Base-by-base conservation (phyloP, 2,329 filamentous ascomycete genomes). In the Sclerotinia borealis region DNA sequence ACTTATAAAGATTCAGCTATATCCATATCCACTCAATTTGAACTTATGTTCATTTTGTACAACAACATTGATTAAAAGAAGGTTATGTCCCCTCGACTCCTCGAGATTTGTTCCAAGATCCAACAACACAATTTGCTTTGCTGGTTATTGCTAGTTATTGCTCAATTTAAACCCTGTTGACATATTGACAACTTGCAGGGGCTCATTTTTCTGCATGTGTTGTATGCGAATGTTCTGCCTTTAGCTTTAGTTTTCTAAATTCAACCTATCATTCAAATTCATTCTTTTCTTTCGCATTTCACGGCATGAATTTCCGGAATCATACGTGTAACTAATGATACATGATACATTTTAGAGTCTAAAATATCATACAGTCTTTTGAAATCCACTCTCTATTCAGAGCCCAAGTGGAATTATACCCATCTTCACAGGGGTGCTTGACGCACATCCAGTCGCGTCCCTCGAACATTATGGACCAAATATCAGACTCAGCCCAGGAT, bases 351-450 rank as follows among this genome's bases (percentile, higher is more conserved):
- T 58, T 50, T 37, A 37, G 19, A 51, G 25, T 50, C 31, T 15
- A 47, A 54, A 37, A 2, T 55, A n/a, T 39, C 59, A 37, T 55
- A 31, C 39, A 47, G n/a, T 61, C 49, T 41, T 61, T 39, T 7
- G 27, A 31, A 55, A 47, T 45, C 39, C 54, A 37, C 37, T 41
- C 37, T 37, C 39, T 25, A 13, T 48, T 48, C 19, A 36, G 25
- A 58, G 15, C 9, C 47, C 45, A 19, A 45, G 48, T 48, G 49
- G 47, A 29, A 48, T 37, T 61, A 61, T 47, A n/a, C n/a, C n/a
- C n/a, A 45, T 62, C 50, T 62, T 62, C 59, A 62, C 59, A 62
- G 50, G 59, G 59, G 59, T 62, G 59, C 59, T 55, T 62, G 59
- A 56, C 15, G 59, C 59, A 56, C 59, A 39, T 48, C 29, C 36